Conservation (phyloP, 306 rosid genomes). For the Trifolium dubium region DNA sequence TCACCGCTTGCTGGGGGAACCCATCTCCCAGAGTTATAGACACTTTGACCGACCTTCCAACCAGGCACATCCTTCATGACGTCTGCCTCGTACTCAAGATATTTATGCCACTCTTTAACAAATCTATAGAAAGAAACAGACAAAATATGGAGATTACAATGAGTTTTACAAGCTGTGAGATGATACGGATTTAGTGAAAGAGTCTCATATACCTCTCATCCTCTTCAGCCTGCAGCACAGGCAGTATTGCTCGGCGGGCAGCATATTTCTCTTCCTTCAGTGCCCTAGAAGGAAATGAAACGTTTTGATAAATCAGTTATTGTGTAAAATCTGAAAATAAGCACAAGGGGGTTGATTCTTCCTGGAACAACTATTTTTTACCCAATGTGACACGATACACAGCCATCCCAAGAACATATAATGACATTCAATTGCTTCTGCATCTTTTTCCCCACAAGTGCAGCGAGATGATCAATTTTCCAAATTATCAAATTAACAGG, state of each 20-base stretch:
- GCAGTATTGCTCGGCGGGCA: constrained; percentile 89
- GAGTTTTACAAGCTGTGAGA: background rate
- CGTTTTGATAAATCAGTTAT: constrained; percentile 19
- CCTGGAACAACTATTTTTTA: background rate
- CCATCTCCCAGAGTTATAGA: constrained; percentile 95
- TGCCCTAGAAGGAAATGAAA: constrained; percentile 57
- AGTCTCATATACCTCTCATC: constrained; percentile 78
- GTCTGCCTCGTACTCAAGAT: constrained; percentile 94
- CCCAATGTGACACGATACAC: constrained; percentile 9
- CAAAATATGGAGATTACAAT: background rate
- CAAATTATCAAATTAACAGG: constrained; percentile 16
- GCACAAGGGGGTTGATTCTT: background rate
- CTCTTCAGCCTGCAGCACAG: constrained; percentile 97
- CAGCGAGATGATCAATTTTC: constrained; percentile 21
- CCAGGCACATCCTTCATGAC: constrained; percentile 99
- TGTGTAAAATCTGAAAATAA: constrained; percentile 16
- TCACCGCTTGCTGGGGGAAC: constrained; percentile 93
- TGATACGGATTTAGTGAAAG: constrained; percentile 12
- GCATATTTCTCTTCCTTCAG: constrained; percentile 92
- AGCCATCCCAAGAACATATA: constrained; percentile 12
- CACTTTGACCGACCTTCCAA: constrained; percentile 97
- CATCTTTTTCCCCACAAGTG: constrained; percentile 2
- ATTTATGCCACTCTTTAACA: constrained; percentile 94
- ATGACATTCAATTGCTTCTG: background rate
- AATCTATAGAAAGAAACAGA: constrained; percentile 60